A percentile compares a stretch with the other conserved stretches of the same genome.
Evolutionary conservation across 2,329 filamentous ascomycete species (phyloP).

Genomic region (Diplocarpon mali): DNA sequence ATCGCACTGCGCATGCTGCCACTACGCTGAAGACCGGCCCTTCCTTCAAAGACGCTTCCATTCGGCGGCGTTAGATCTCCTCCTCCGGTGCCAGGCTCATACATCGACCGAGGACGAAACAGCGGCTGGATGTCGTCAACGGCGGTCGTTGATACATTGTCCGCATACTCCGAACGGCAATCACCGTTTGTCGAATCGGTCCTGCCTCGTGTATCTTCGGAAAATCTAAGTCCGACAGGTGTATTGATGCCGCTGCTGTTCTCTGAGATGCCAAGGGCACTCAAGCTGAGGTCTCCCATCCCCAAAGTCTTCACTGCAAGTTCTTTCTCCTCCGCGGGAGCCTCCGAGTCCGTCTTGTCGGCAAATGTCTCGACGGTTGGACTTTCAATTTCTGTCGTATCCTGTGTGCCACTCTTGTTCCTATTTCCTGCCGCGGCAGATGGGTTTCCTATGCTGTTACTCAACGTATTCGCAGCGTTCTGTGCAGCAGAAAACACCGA

Average conservation of each 20-base stretch:
- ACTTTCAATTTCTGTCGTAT: constrained; percentile 24
- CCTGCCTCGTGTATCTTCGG: constrained; percentile 30
- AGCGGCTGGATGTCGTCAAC: constrained; percentile 20
- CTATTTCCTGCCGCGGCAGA: constrained; percentile 42
- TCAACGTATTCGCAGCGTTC: constrained; percentile 71
- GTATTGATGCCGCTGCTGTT: constrained; percentile 41
- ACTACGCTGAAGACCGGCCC: constrained; percentile 38
- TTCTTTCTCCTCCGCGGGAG: constrained; percentile 44
- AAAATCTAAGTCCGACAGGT: constrained; percentile 44
- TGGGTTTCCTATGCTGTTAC: constrained; percentile 61
- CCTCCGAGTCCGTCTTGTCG: constrained; percentile 25
- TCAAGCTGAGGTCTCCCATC: constrained; percentile 77
- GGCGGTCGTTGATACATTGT: constrained; percentile 12
- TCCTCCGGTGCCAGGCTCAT: constrained; percentile 38
- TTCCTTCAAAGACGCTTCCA: constrained; percentile 54
- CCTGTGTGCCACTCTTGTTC: constrained; percentile 29
- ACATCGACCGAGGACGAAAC: constrained; percentile 36
- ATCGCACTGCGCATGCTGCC: constrained; percentile 56
- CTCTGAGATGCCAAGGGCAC: constrained; percentile 71
- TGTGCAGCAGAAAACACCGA: constrained; percentile 88
- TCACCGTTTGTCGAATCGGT: constrained; percentile 21
- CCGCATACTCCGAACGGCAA: constrained; percentile 12
- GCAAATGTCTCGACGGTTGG: constrained; percentile 26
- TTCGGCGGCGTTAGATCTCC: constrained; percentile 56
- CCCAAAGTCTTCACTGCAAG: constrained; percentile 82